phyloP scores from a whole-genome alignment of 1,139 yeast species.

The Yamadazyma epiphylla region DNA sequence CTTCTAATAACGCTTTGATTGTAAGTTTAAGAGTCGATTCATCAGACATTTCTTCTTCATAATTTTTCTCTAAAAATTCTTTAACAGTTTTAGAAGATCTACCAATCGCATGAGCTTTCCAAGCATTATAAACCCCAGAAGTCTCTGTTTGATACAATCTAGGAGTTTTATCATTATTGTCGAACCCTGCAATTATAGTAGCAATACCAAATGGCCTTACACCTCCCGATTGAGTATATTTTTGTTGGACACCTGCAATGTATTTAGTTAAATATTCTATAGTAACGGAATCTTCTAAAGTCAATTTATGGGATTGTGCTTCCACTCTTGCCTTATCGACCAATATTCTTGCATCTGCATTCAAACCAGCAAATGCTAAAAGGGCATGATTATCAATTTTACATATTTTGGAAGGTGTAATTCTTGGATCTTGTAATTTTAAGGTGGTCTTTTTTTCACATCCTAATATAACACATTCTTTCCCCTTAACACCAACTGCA shows the following conservation, averaged over 20 bases:
- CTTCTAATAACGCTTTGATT: slow-evolving; percentile 84
- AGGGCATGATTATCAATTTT: slow-evolving; percentile 87
- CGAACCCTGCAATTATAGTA: slow-evolving; percentile 93
- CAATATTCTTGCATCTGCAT: slow-evolving; percentile 94
- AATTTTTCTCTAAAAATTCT: slow-evolving; percentile 91
- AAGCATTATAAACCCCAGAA: slow-evolving; percentile 95
- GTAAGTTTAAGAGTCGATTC: slow-evolving; percentile 79
- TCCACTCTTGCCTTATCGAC: slow-evolving; percentile 95
- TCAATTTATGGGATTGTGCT: slow-evolving; percentile 94
- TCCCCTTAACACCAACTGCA: slow-evolving; percentile 95
- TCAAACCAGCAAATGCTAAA: slow-evolving; percentile 94
- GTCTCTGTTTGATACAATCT: slow-evolving; percentile 94
- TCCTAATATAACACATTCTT: slow-evolving; percentile 83
- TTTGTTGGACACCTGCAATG: slow-evolving; percentile 96
- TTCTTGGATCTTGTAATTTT: slow-evolving; percentile 93
- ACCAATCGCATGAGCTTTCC: slow-evolving; percentile 99
- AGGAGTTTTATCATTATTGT: slow-evolving; percentile 77
- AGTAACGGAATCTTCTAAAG: slow-evolving; percentile 90
- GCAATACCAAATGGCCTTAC: slow-evolving; percentile 95
- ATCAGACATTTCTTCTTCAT: slow-evolving; percentile 63
- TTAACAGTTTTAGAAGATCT: slow-evolving; percentile 93
- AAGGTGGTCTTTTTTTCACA: slow-evolving; percentile 95
- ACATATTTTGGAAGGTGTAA: slow-evolving; percentile 91
- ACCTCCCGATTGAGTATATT: slow-evolving; percentile 98
- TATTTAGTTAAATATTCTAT: slow-evolving; percentile 90